Base-by-base conservation (phyloP, 2,329 filamentous ascomycete species). In the Colletotrichum truncatum region DNA sequence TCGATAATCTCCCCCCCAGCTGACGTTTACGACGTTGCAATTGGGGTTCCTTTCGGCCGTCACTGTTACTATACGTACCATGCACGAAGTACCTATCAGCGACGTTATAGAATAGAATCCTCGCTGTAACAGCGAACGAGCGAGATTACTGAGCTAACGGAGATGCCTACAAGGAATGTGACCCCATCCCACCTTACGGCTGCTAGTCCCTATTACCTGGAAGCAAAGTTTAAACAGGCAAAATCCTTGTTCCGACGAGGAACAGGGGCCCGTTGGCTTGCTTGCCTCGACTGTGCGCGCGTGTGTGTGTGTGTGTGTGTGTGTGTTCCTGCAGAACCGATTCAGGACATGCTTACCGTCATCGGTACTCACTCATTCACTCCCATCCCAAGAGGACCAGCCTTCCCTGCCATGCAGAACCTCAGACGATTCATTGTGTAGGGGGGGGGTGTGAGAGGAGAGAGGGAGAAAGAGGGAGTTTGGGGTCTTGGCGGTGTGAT, bases 341-440 rank as follows among this genome's bases (percentile, higher is more conserved):
- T 34, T 55, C 30, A 61, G 46, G 49, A 41, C 30, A 43, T 6
- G 26, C 10, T 21, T 28, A 43, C 26, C 25, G 32, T 48, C 18
- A 45, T 55, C 57, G 49, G 56, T 23, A 61, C 28, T 62, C 16
- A 23, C 49, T 26, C 7, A 11, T 28, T 12, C 30, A 30, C n/a
- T n/a, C n/a, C n/a, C n/a, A n/a, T n/a, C n/a, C n/a, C n/a, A n/a
- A n/a, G n/a, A n/a, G 48, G 49, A 53, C 56, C 26, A 49, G 61
- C 49, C 49, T 62, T 36, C 49, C 34, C 30, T 53, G 41, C 39
- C n/a, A 6, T 43, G 41, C 25, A 46, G 34, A 54, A 61, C 49
- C 62, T 65, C 62, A 61, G 62, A 65, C 62, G 62, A 65, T 55
- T 65, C 49, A 38, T 48, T 36, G 30, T n/a, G n/a, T n/a, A n/a